Evolutionary conservation across 768 basidiomycete genomes (phyloP), one percentile per base, ranked within the genome.

Genomic region (Dentipellis sp.): DNA sequence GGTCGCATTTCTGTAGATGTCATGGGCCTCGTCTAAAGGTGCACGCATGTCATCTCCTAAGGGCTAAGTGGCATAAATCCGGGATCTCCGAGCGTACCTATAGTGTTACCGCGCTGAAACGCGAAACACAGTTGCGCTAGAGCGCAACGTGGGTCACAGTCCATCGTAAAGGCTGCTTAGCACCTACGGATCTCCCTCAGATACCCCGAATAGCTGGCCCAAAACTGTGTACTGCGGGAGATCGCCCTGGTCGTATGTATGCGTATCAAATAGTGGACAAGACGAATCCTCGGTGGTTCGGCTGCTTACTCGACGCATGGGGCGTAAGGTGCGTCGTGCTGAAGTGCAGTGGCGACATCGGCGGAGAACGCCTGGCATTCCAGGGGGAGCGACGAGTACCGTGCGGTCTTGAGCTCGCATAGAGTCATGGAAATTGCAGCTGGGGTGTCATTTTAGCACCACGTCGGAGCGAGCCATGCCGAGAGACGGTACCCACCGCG

Each of bases 121-220:
- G 61, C 54, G 37, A 56, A 51, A 39, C 61, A 62, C 16, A 62
- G 23, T 45, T 62, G 61, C 10, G 61, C 61, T 62, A 17, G n/a
- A 21, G 12, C 8, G 14, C 17, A 34, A 10, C 3, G 10, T 35
- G 17, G 17, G 54, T 14, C 23, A 12, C 7, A 19, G 29, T 21
- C 16, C 37, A 14, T 36, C 5, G 12, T 29, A 6, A 17, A 14
- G 23, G 36, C 1, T 10, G 40, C 10, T 16, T 5, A 17, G n/a
- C 11, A 47, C 54, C 11, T 49, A 62, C 61, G 61, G 9, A 62
- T 62, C 52, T 62, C 61, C 34, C 61, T 53, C 16, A 62, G 29
- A 50, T 60, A 62, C 0, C 61, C 61, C 37, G 61, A 62, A 51
- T 62, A 62, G 50, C 61, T 62, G n/a, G 61, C 59, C 61, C 61